phyloP scores from a whole-genome alignment of 306 rosid species.

The Alnus rubra region DNA sequence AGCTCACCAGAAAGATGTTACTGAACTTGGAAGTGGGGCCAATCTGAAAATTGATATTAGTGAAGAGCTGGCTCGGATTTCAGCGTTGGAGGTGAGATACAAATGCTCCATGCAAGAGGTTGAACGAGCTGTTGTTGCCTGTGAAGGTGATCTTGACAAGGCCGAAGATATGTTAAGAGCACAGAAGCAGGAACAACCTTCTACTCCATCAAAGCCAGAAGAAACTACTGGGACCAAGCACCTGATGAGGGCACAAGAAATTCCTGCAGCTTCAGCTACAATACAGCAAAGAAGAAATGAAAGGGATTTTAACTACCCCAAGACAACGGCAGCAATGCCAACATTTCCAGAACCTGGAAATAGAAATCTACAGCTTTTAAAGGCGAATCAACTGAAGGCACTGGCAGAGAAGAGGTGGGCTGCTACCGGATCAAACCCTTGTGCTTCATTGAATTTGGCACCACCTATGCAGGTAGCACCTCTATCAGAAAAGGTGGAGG shows the following conservation, averaged over 20 bases:
- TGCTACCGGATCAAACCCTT: slow-evolving; percentile 50
- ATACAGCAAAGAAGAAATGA: slow-evolving; percentile 62
- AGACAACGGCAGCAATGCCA: slow-evolving; percentile 40
- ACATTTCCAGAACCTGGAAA: slow-evolving; percentile 42
- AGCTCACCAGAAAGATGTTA: slow-evolving; percentile 31
- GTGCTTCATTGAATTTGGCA: slow-evolving; percentile 45
- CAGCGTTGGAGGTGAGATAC: slow-evolving; percentile 53
- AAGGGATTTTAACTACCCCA: slow-evolving; percentile 58
- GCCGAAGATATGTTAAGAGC: slow-evolving; percentile 54
- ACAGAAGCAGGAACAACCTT: slow-evolving; percentile 54
- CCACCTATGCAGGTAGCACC: slow-evolving; percentile 51
- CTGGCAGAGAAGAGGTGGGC: slow-evolving; percentile 60
- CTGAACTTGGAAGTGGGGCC: slow-evolving; percentile 35
- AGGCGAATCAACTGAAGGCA: slow-evolving; percentile 46
- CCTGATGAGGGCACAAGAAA: slow-evolving; percentile 44
- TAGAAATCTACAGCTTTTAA: slow-evolving; percentile 42
- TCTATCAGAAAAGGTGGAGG: slow-evolving; percentile 47
- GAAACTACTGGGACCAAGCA: slow-evolving; percentile 45
- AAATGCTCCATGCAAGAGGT: slow-evolving; percentile 79
- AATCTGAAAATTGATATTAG: slow-evolving; percentile 81
- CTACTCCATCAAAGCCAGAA: slow-evolving; percentile 49
- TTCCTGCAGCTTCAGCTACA: slow-evolving; percentile 33
- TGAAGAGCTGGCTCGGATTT: slow-evolving; percentile 61
- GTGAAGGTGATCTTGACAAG: slow-evolving; percentile 83
- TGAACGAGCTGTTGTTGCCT: slow-evolving; percentile 71